Percentiles rank a stretch among this genome's conserved stretches.
Conservation (phyloP, 2,329 filamentous ascomycete species). For the Sporothrix brunneoviolacea region DNA sequence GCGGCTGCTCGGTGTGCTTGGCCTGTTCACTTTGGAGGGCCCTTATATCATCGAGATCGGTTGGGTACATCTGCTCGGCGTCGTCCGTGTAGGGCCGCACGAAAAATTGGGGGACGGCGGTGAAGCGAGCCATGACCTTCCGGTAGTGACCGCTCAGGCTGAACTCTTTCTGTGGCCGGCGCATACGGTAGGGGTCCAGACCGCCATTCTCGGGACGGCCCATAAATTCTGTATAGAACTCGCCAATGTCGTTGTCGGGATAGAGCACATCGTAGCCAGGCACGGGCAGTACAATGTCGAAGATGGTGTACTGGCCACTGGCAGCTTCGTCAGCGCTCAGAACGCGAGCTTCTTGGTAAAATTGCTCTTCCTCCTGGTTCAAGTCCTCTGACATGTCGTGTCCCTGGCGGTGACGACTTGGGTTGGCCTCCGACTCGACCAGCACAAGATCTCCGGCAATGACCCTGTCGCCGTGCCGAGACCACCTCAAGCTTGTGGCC, state of each 20-base stretch:
- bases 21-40: conserved; percentile 30
- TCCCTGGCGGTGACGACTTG: conserved; percentile 33
- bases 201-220: conserved; percentile 65
- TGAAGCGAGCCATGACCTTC: conserved; percentile 69
- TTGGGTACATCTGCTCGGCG: conserved; percentile 80
- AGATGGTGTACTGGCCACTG: conserved; percentile 71
- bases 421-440: conserved; percentile 29
- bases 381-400: conserved; percentile 58
- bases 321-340: conserved; percentile 71
- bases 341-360: conserved; percentile 54
- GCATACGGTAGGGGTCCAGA: conserved; percentile 81
- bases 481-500: conserved; percentile 74
- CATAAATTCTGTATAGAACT: conserved; percentile 86
- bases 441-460: conserved; percentile 82
- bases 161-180: conserved; percentile 75
- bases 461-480: conserved; percentile 63
- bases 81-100: conserved; percentile 64
- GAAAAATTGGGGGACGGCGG: conserved; percentile 57
- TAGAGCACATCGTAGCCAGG: conserved; percentile 88
- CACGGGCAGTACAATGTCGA: conserved; percentile 85
- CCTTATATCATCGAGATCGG: conserved; percentile 68
- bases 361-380: conserved; percentile 37
- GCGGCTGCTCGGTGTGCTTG: no score
- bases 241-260: conserved; percentile 73
- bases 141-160: conserved; percentile 85